Base-by-base conservation (phyloP, 805 yeast genomes). In the Teunomyces gatunensis region DNA sequence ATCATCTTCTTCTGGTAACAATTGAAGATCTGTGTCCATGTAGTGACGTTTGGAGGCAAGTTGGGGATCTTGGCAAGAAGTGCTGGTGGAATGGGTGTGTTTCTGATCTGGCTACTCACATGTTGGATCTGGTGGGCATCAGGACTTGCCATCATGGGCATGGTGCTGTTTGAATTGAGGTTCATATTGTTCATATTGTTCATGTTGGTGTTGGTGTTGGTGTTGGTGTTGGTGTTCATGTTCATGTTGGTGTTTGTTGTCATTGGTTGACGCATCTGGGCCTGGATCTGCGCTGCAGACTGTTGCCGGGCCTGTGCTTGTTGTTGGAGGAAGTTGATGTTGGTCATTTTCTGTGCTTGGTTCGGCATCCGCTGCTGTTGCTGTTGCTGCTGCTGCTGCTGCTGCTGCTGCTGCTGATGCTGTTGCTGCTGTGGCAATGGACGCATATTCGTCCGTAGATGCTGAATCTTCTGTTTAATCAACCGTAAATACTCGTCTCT, bases 11-110 rank as follows among this genome's bases (percentile, higher is more conserved):
- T 76, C 53, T 80, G 78, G 39, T 82, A 65, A 54, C 83, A 76
- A 36, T 83, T 85, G 63, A 83, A 80, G 25, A 89, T 81, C 60
- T 83, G 87, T 18, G 81, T 79, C 96, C 96, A 90, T 5, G 95
- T 87, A 54, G 79, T 84, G 25, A 84, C 84, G 43, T 83, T 85
- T 11, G 84, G 84, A 0, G 97, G 97, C 29, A 89, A 71, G 41
- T 79, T 84, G 7, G 96, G 95, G 41, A 89, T 78, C 56, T 80
- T 80, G 45, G 77, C 73, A 17, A 89, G 66, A 21, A 89, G 63
- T 2, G 81, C 79, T 12, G 78, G 79, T 0, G 96, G 96, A 44
- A 90, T 88, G 3, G 88, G 89, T 2, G 81, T 69, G 37, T 80
- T 81, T 51, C 84, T 79, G 60, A 87, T 73, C 53, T 77, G 61